These are phyloP conservation scores for Teratosphaeria pseudoeucalypti DNA, from an alignment of 2,329 filamentous ascomycete species.

Conservation along the genomic window DNA sequence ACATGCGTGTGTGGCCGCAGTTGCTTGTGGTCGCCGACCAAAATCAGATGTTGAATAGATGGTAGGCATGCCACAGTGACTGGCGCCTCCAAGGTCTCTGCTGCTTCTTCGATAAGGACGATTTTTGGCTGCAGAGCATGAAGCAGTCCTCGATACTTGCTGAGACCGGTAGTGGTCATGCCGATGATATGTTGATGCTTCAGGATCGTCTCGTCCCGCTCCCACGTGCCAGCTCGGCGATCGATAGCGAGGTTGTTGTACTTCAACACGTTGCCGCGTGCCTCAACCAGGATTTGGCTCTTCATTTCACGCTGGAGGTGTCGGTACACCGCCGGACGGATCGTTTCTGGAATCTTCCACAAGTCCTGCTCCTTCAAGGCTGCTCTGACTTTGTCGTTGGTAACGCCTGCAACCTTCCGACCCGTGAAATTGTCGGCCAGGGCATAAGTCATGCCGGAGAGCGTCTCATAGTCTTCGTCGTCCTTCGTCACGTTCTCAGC, in stretches of 20 bases:
- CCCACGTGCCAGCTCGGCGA: constrained; percentile 48
- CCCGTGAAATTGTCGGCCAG: constrained; percentile 32
- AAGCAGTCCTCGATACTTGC: constrained; percentile 66
- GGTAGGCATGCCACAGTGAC: constrained; percentile 51
- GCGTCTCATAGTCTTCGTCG: constrained; percentile 29
- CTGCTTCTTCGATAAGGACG: constrained; percentile 69
- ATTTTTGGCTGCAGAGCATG: constrained; percentile 55
- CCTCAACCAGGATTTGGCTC: constrained; percentile 31
- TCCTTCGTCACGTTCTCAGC: constrained; percentile 42
- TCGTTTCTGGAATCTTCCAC: constrained; percentile 45
- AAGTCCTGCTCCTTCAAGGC: constrained; percentile 42
- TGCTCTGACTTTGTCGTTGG: constrained; percentile 26
- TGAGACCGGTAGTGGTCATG: constrained; percentile 69
- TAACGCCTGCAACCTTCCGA: constrained; percentile 18
- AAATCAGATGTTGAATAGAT: constrained; percentile 52
- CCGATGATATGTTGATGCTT: constrained; percentile 51
- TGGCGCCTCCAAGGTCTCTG: constrained; percentile 61
- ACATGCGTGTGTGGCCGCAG: constrained; percentile 60
- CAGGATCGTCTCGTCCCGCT: constrained; percentile 50
- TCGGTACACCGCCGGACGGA: constrained; percentile 57
- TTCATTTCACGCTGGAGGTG: constrained; percentile 50
- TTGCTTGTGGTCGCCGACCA: constrained; percentile 74
- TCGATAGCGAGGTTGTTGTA: constrained; percentile 44
- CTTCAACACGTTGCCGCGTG: constrained; percentile 41
- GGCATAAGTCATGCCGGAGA: constrained; percentile 21